Evolutionary conservation across 1,284 basidiomycete genomes (phyloP).

Genomic region (Cutaneotrichosporon sp.): DNA sequence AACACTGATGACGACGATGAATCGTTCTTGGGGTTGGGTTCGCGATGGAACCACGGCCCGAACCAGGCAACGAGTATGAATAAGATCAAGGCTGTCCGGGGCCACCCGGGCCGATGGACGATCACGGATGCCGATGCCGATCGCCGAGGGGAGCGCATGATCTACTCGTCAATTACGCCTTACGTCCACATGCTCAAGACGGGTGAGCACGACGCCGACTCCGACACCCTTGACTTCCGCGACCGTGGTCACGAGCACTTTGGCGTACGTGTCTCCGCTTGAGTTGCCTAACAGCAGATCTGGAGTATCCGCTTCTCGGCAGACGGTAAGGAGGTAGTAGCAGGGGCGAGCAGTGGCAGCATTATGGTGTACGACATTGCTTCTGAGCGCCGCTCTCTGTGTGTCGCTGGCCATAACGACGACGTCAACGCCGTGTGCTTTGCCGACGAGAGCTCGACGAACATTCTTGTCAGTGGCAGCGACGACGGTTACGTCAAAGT

Average conservation of each 20-base stretch:
- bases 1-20: constrained; percentile 45
- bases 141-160: constrained; percentile 87
- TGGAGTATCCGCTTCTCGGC: constrained; percentile 95
- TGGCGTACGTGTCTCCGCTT: constrained; percentile 48
- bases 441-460: constrained; percentile 85
- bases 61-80: constrained; percentile 57
- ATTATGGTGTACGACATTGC: constrained; percentile 82
- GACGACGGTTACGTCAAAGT: constrained; percentile 94
- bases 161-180: constrained; percentile 81
- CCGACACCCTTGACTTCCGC: constrained; percentile 66
- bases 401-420: constrained; percentile 74
- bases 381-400: constrained; percentile 70
- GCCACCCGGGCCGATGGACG: constrained; percentile 74
- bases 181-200: constrained; percentile 83
- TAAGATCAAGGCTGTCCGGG: constrained; percentile 71
- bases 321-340: constrained; percentile 83
- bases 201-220: constrained; percentile 62
- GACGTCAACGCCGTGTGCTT: constrained; percentile 97
- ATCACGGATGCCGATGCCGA: constrained; percentile 92
- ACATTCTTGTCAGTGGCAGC: constrained; percentile 87
- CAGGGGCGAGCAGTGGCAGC: constrained; percentile 50
- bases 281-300: constrained; percentile 52
- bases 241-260: constrained; percentile 51
- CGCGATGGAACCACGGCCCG: constrained; percentile 13
- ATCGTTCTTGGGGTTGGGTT: constrained; percentile 12